A percentile compares a stretch with the other conserved stretches of the same genome.
phyloP scores from a whole-genome alignment of 371 early-diverging fungal species.

The Rhizopus sp. region DNA sequence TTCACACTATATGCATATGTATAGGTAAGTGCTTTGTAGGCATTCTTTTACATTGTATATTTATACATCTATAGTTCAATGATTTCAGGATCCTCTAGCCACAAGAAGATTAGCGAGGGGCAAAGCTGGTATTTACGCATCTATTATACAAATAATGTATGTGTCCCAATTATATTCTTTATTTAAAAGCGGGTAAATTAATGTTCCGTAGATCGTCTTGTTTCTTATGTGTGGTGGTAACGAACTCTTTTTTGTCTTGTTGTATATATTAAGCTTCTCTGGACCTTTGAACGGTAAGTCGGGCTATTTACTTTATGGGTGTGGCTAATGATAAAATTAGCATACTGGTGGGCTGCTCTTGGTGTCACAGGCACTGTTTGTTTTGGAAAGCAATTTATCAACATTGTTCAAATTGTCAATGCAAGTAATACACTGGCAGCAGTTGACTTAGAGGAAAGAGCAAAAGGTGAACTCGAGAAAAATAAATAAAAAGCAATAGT shows the following conservation, averaged over 20 bases:
- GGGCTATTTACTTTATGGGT: background rate
- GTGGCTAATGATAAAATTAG: slow-evolving; percentile 8
- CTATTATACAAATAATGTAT: slow-evolving; percentile 89
- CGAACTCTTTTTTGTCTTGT: slow-evolving; percentile 84
- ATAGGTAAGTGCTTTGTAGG: slow-evolving; percentile 55
- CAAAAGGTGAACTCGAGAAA: slow-evolving; percentile 20
- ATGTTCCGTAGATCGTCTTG: slow-evolving; percentile 64
- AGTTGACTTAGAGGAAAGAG: slow-evolving; percentile 67
- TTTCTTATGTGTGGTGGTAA: slow-evolving; percentile 92
- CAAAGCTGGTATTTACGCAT: slow-evolving; percentile 77
- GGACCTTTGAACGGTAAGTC: slow-evolving; percentile 35
- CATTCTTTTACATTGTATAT: background rate
- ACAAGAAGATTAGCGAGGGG: slow-evolving; percentile 79
- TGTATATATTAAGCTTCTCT: slow-evolving; percentile 69
- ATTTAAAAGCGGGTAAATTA: background rate
- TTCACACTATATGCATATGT: slow-evolving; percentile 98
- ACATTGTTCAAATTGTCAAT: slow-evolving; percentile 88
- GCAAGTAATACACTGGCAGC: slow-evolving; percentile 81
- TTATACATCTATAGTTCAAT: slow-evolving; percentile 63
- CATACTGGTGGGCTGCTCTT: slow-evolving; percentile 36
- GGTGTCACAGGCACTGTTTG: slow-evolving; percentile 76
- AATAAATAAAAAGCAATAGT: slow-evolving; percentile 7
- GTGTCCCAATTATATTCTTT: slow-evolving; percentile 6
- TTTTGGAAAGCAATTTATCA: slow-evolving; percentile 86
- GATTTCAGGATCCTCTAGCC: slow-evolving; percentile 83